Conservation (phyloP, 176 grass and related monocot genomes). For the Saccharum spontaneum region DNA sequence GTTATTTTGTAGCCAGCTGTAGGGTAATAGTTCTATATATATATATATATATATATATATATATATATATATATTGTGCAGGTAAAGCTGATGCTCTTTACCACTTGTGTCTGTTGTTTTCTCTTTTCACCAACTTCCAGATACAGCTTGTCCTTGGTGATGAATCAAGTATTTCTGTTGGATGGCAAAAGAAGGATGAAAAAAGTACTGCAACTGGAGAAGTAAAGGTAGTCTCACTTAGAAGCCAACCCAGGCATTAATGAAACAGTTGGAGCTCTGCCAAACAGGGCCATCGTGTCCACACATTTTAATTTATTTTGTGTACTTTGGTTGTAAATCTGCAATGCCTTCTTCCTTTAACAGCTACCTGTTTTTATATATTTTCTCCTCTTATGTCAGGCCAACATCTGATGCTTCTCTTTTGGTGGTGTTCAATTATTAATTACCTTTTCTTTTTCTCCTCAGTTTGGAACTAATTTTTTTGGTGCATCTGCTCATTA, state of each 20-base stretch:
- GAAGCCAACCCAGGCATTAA: not conserved
- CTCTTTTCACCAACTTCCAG: conserved; percentile 45
- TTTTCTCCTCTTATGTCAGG: conserved; percentile 11
- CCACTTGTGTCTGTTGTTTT: conserved; percentile 15
- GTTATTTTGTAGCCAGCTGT: no score
- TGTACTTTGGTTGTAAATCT: conserved; percentile 5
- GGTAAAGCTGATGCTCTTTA: conserved; percentile 16
- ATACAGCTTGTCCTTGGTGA: conserved; percentile 92
- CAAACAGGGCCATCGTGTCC: not conserved
- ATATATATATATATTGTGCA: not conserved
- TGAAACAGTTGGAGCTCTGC: not conserved
- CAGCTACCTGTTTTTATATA: conserved; percentile 18
- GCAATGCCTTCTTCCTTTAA: conserved; percentile 1
- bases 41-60: not conserved
- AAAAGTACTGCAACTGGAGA: conserved; percentile 79
- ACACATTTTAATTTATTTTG: conserved; percentile 11
- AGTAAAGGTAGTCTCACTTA: conserved; percentile 73
- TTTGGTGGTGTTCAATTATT: conserved; percentile 7
- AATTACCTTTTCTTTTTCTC: conserved; percentile 14
- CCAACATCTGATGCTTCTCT: not conserved
- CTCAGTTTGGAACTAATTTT: conserved; percentile 80
- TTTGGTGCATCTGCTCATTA: conserved; percentile 90
- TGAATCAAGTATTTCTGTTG: conserved; percentile 83
- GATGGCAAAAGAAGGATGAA: conserved; percentile 97
- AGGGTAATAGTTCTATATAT: no score